Base-by-base conservation (phyloP, 192 early-diverging fungal genomes). In the Nowakowskiella sp. region DNA sequence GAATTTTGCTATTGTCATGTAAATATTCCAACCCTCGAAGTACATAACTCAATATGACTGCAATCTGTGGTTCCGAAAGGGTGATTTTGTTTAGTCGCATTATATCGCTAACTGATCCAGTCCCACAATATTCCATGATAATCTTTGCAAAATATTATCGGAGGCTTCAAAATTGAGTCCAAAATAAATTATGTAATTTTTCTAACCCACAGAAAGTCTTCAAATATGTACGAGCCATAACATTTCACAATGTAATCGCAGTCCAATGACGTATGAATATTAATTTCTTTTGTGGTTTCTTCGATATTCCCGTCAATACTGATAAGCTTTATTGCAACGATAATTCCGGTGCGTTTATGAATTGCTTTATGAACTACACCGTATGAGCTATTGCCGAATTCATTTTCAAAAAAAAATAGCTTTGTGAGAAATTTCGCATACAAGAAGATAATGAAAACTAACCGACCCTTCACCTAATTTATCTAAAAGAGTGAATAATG, bases 61-160 rank as follows among this genome's bases (percentile, higher is more conserved):
- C 59, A 39, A 81, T 79, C 51, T 75, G 71, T 23, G 63, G 65
- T 54, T 83, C 78, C 8, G 57, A 61, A 16, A 82, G 31, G 2
- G 62, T 76, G 16, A 51, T 45, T 22, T 67, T 57, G 47, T 71
- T 62, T 1, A 73, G 26, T 22, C 60, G 53, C 75, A 81, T 78
- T 3, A 79, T 47, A 53, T 78, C 78, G 13, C 72, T 61, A 4
- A 78, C 69, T 22, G 74, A 72, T n/a, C 75, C 78, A 3, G 73
- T 71, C 0, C 58, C 67, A 57, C 80, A 82, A 39, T 72, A 76
- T 46, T 81, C 80, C 80, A 82, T 81, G 13, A 74, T 77, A 48
- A 82, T 82, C 75, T 79, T 55, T 0, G 45, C 13, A 44, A 31
- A 53, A 29, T 6, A 5, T 26, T 10, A 39, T 58, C 31, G 45